Base-by-base conservation (phyloP, 108 stramenopile species). In the Cyclotella cryptica region DNA sequence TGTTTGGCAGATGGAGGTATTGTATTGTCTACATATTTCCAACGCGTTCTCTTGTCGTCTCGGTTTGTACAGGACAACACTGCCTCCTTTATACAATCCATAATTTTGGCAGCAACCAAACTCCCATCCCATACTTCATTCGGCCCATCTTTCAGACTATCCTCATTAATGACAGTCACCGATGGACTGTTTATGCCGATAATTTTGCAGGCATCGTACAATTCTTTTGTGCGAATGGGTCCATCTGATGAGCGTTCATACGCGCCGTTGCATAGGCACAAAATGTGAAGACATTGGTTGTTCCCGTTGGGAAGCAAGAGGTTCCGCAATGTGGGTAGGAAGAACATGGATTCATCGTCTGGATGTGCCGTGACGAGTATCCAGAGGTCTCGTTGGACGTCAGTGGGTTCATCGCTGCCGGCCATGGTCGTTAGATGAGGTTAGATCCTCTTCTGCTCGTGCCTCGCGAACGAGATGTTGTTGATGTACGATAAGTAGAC, bases 221-320 rank as follows among this genome's bases (percentile, higher is more conserved):
- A 52, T 79, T 95, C 94, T 28, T 75, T 84, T 13, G 77, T 71
- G 21, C 94, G 89, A 24, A 83, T 67, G 51, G 89, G 74, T 19
- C 91, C 89, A 77, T 95, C 89, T 22, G 75, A 71, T n/a, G 40
- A 46, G 57, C 54, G 26, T 17, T 71, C 65, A 77, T 88, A 95
- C 72, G 92, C 83, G 7, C 94, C 94, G 27, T 86, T 92, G 53
- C 88, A 89, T 3, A 95, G 78, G 75, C 92, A 95, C 3, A 95
- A 75, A n/a, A 93, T 61, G 78, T 85, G 88, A 44, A 81, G 53
- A 29, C 43, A 19, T 41, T 21, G 39, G 66, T 18, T 24, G 1
- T 51, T 52, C 10, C n/a, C 17, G 12, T 12, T 39, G 43, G 26
- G 10, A 51, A 18, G 44, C 57, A 83, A 18, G 19, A 89, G 52